Percentiles rank a stretch among this genome's conserved stretches.
Conservation (phyloP, 257 asterid genomes). For the Oldenlandia corymbosa region DNA sequence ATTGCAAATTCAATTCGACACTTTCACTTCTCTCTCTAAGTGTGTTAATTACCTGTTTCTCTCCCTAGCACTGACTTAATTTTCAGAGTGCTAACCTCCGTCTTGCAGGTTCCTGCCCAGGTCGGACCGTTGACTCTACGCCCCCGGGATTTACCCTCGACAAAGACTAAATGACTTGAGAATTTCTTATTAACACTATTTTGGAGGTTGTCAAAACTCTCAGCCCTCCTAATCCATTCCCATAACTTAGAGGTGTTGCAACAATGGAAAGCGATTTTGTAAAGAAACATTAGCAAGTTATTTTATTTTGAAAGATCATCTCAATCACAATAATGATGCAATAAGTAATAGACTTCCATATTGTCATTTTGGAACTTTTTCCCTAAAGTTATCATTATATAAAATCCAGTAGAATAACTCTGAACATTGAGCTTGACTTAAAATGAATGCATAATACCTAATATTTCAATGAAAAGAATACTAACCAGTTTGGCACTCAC, state of each 20-base stretch:
- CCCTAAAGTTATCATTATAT: constrained; percentile 14
- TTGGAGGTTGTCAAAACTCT: constrained; percentile 71
- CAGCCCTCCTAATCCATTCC: constrained; percentile 93
- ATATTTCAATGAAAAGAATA: constrained; percentile 75
- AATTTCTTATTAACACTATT: constrained; percentile 55
- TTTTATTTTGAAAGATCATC: neutral
- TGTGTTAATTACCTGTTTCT: too few relatives aligned
- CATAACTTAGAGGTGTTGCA: constrained; percentile 54
- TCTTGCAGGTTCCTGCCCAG: too few relatives aligned
- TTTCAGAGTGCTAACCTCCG: too few relatives aligned
- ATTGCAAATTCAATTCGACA: too few relatives aligned
- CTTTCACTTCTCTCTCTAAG: too few relatives aligned
- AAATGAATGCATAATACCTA: constrained; percentile 38
- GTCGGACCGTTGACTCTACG: too few relatives aligned
- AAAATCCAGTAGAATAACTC: constrained; percentile 4
- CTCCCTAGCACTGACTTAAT: too few relatives aligned
- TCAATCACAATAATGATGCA: neutral
- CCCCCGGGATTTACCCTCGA: too few relatives aligned
- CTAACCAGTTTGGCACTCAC: constrained; percentile 90
- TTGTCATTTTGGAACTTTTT: neutral
- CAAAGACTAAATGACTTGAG: neutral
- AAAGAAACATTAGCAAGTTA: constrained; percentile 21
- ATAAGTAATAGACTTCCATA: neutral
- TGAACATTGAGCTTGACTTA: neutral
- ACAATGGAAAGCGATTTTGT: constrained; percentile 45